These are phyloP conservation scores for Ambrosiella xylebori DNA, from an alignment of 2,329 filamentous ascomycete species.

Conservation along the genomic window DNA sequence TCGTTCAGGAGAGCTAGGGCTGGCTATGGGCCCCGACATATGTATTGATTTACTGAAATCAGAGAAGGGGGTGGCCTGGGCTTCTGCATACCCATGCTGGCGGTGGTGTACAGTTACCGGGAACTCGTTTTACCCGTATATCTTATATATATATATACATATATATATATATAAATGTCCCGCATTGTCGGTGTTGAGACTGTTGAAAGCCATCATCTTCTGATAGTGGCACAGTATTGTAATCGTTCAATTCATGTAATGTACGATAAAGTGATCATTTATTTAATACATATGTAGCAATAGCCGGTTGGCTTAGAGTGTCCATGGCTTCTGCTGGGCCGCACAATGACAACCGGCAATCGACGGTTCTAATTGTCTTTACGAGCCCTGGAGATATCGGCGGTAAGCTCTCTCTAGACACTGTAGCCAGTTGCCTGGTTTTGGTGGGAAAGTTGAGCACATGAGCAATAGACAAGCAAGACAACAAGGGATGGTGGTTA, in stretches of 20 bases:
- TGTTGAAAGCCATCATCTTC: neutral
- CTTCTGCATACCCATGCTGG: neutral
- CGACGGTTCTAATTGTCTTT: neutral
- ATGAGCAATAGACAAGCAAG: too few species aligned
- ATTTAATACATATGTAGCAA: too few species aligned
- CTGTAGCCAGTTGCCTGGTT: neutral
- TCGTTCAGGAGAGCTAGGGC: too few species aligned
- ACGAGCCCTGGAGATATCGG: neutral
- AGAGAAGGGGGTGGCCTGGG: neutral
- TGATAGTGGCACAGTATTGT: neutral
- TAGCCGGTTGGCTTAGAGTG: too few species aligned
- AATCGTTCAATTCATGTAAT: too few species aligned
- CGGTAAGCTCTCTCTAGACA: neutral
- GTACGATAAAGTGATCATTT: too few species aligned
- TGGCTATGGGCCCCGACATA: too few species aligned
- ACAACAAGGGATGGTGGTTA: too few species aligned
- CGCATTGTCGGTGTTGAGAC: neutral
- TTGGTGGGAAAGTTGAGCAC: neutral
- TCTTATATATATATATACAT: too few species aligned
- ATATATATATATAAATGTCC: neutral
- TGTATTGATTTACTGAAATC: neutral
- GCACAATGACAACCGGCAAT: neutral
- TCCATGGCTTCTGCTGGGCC: too few species aligned
- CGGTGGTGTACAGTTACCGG: neutral
- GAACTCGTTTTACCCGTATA: too few species aligned